phyloP scores from a whole-genome alignment of 2,329 filamentous ascomycete genomes.

The Immersiporthe knoxdaviesiana region DNA sequence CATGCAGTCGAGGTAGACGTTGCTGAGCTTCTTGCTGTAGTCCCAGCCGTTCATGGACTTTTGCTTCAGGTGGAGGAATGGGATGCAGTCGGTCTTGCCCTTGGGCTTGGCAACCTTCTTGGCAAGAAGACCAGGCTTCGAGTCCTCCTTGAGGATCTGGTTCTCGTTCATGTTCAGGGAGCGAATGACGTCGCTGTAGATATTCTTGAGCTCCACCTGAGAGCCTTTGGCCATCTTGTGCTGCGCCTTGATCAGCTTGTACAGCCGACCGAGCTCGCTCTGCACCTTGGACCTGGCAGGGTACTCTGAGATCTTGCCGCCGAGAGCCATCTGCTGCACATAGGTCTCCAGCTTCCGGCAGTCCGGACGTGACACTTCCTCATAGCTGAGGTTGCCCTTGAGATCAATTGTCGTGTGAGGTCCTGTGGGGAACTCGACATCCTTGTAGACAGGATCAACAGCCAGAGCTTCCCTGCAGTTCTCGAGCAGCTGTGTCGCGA shows the following conservation, averaged over 20 bases:
- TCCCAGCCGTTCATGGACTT: constrained; percentile 95
- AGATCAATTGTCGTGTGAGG: constrained; percentile 91
- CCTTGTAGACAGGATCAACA: constrained; percentile 88
- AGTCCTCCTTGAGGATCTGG: constrained; percentile 88
- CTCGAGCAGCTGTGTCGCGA: constrained; percentile 90
- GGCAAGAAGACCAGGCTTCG: constrained; percentile 56
- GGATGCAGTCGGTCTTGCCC: constrained; percentile 95
- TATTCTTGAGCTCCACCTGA: constrained; percentile 91
- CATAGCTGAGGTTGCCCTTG: constrained; percentile 88
- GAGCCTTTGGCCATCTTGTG: constrained; percentile 97
- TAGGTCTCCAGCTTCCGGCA: constrained; percentile 98
- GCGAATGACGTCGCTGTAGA: constrained; percentile 93
- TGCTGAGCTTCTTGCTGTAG: constrained; percentile 98
- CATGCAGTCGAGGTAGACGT: constrained; percentile 87
- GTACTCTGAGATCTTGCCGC: constrained; percentile 98
- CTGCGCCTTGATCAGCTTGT: constrained; percentile 98
- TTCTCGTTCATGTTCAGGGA: constrained; percentile 97
- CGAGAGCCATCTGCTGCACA: constrained; percentile 97
- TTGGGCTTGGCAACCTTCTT: constrained; percentile 68
- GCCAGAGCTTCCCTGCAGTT: constrained; percentile 94
- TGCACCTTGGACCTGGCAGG: constrained; percentile 98
- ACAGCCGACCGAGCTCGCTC: constrained; percentile 90
- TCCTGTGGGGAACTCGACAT: constrained; percentile 88
- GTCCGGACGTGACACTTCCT: constrained; percentile 83
- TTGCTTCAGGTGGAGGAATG: constrained; percentile 95